Base-by-base conservation (phyloP, 495 filamentous ascomycete genomes). In the Clohesyomyces aquaticus region DNA sequence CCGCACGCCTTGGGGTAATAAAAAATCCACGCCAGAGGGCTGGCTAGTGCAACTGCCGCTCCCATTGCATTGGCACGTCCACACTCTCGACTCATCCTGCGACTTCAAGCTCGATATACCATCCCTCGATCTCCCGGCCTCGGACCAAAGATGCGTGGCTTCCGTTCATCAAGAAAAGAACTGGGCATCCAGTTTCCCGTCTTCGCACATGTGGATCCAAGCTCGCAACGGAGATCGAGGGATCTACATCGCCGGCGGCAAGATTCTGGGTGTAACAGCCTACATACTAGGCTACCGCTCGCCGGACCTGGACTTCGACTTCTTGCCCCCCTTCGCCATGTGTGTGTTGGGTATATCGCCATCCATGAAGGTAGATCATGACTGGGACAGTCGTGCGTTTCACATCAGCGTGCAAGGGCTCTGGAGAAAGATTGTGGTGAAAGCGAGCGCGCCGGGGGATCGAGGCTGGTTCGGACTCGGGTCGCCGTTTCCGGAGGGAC, bases 41-140 rank as follows among this genome's bases (percentile, higher is more conserved):
- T 55, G 61, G n/a, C 67, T 81, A 0, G 70, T 71, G 1, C 56
- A 71, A 18, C 63, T 82, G 0, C 75, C 76, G 4, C 68, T 82
- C 4, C 79, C 79, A 22, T 55, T 82, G 8, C 79, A 81, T 54
- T 82, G 78, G 79, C 75, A 80, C 49, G 79, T 81, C 11, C 74
- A 78, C n/a, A 75, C 73, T 1, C 67, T 77, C n/a, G 68, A 46
- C 19, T 77, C 77, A 21, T 28, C 65, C 0, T 73, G 73, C n/a
- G 61, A 65, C 14, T 78, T 76, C 63, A 35, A 57, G 9, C 59
- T 77, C 51, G 32, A 63, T 12, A 65, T 77, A 3, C 70, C 70
- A 2, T 52, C 28, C 2, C 22, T 62, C 4, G 47, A 60, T 3
- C 29, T 66, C n/a, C 52, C 61, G 4, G 4, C 11, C 4, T 53